A percentile compares a stretch with the other conserved stretches of the same genome.
Conservation (phyloP, 2,329 filamentous ascomycete species). For the Penicillium sp. region DNA sequence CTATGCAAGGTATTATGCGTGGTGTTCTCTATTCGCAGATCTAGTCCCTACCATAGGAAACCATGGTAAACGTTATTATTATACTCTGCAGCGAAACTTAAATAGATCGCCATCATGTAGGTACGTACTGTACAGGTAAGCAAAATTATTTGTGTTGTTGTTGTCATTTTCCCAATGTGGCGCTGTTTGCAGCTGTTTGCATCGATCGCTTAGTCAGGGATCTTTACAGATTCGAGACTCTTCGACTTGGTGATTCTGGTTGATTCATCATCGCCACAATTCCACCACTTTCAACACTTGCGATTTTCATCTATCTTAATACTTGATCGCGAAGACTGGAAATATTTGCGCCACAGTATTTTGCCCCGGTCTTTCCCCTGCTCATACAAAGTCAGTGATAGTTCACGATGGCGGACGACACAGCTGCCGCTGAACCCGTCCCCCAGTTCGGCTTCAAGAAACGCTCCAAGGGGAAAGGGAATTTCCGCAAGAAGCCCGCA, state of each 20-base stretch:
- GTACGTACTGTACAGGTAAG: background rate
- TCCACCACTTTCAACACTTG: background rate
- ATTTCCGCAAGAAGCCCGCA: slow-evolving; percentile 75
- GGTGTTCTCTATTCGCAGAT: background rate
- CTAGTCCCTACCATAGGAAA: background rate
- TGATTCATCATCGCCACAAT: background rate
- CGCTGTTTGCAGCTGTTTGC: slow-evolving; percentile 11
- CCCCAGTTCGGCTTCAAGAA: slow-evolving; percentile 71
- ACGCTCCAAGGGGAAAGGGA: slow-evolving; percentile 74
- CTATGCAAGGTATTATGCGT: background rate
- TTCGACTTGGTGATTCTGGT: slow-evolving; percentile 3
- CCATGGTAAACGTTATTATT: background rate
- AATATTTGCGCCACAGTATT: background rate
- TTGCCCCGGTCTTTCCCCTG: background rate
- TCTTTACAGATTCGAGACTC: slow-evolving; percentile 9
- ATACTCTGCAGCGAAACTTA: background rate
- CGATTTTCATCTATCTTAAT: background rate
- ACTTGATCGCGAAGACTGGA: background rate
- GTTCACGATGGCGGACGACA: slow-evolving; percentile 31
- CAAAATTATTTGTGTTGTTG: background rate
- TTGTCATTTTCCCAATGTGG: slow-evolving; percentile 10
- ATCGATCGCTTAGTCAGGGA: slow-evolving; percentile 7
- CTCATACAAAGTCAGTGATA: background rate
- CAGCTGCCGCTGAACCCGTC: slow-evolving; percentile 19
- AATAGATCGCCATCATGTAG: background rate